Evolutionary conservation across 768 basidiomycete species (phyloP).

Genomic region (Kwoniella mangroviensis): DNA sequence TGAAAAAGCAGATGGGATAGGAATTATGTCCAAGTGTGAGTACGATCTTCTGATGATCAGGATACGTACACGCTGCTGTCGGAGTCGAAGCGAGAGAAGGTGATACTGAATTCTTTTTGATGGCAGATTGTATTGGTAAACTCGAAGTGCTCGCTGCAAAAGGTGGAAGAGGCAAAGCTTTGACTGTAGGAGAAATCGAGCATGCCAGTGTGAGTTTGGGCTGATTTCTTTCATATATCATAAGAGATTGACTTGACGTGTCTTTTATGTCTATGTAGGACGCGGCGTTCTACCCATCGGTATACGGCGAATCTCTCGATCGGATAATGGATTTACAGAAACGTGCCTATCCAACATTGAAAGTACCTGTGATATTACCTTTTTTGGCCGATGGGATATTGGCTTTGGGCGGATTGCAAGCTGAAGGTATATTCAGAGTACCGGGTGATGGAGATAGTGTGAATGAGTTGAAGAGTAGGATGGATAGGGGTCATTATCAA

Average conservation of each 20-base stretch:
- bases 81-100: no score
- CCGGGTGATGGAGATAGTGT: constrained; percentile 89
- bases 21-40: constrained; percentile 80
- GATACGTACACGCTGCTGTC: no score
- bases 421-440: constrained; percentile 91
- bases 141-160: constrained; percentile 75
- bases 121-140: constrained; percentile 71
- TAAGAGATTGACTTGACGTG: background rate
- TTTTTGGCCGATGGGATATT: constrained; percentile 92
- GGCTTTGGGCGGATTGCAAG: constrained; percentile 78
- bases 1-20: constrained; percentile 75
- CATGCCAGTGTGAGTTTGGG: constrained; percentile 72
- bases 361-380: constrained; percentile 88
- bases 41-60: background rate
- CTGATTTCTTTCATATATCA: constrained; percentile 15
- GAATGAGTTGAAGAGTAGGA: constrained; percentile 82
- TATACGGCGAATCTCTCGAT: constrained; percentile 87
- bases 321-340: constrained; percentile 82
- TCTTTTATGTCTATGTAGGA: constrained; percentile 62
- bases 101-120: no score
- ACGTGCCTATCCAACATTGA: constrained; percentile 79
- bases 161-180: constrained; percentile 79
- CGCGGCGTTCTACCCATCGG: constrained; percentile 92
- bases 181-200: constrained; percentile 83
- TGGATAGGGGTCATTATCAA: constrained; percentile 89